Evolutionary conservation across 164 flowering plant genomes (phyloP), one percentile per base, ranked within the genome.

Genomic region (Cinnamomum chago): DNA sequence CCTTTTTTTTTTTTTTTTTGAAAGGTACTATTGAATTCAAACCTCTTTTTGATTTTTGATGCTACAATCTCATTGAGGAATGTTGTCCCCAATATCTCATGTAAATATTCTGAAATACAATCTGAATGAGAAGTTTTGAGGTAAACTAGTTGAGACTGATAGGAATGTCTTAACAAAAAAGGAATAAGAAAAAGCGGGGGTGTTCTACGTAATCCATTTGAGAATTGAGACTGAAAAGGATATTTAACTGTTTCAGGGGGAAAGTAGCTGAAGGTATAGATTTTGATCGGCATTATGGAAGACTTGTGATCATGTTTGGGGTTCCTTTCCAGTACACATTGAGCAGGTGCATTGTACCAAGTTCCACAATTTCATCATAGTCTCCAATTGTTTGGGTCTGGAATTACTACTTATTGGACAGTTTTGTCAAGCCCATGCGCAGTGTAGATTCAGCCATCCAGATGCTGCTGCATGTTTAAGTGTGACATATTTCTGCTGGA

Each of bases 261-360:
- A 96, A 96, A 83, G 99, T 96, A 40, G 98, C 99, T 10, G 99
- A 96, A 85, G 99, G 99, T 66, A 96, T 96, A 79, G 99, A 96
- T 81, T 96, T 96, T 89, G 99, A 96, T 85, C 84, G 99, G 65
- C 99, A 94, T 84, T 96, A 92, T 86, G 99, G 99, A 64, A 88
- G 99, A 84, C 85, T 96, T 47, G 99, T 96, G 30, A 92, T 96
- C 83, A 96, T 96, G 99, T 96, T 88, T 87, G 99, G 99, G 70
- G 88, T 94, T 78, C 99, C 99, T 51, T 96, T 96, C 75, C 99
- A 94, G 78, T 94, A 96, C 82, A 94, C 99, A 14, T 74, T 92
- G 74, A 96, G 99, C 99, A 94, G 89, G 99, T 96, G 50, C 79
- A 14, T n/a, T 25, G 14, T 20, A 20, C 64, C 14, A 40, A 14